These are phyloP conservation scores for Neopestalotiopsis clavispora DNA, from an alignment of 2,329 filamentous ascomycete species.

Conservation along the genomic window DNA sequence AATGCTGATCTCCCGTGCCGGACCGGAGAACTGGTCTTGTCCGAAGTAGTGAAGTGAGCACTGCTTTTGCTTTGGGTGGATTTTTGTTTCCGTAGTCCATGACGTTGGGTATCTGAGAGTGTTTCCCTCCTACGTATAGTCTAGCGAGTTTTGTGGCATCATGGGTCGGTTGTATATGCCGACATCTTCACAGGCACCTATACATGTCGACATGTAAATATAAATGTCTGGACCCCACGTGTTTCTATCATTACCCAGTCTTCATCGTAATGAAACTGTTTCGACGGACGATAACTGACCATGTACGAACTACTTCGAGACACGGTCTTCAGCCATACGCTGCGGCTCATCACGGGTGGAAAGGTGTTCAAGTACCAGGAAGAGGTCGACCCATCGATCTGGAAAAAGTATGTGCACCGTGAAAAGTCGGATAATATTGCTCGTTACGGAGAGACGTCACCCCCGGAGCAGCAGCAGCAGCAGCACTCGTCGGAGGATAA, in stretches of 20 bases:
- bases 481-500: background rate
- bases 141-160: too few relatives aligned
- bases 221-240: too few relatives aligned
- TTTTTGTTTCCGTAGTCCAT: background rate
- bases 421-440: constrained; percentile 55
- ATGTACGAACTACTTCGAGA: constrained; percentile 42
- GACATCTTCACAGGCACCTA: too few relatives aligned
- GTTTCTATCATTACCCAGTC: too few relatives aligned
- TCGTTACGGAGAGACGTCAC: constrained; percentile 43
- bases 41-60: background rate
- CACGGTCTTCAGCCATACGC: constrained; percentile 42
- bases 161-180: too few relatives aligned
- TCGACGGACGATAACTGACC: background rate
- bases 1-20: background rate
- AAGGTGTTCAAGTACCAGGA: constrained; percentile 48
- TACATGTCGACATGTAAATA: too few relatives aligned
- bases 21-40: background rate
- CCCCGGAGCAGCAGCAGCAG: background rate
- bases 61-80: background rate
- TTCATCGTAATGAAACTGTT: too few relatives aligned
- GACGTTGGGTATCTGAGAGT: background rate
- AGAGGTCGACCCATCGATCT: constrained; percentile 51
- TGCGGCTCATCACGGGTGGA: constrained; percentile 43
- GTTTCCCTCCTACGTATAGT: too few relatives aligned
- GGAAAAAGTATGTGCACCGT: constrained; percentile 51